Conservation (phyloP, 768 basidiomycete species). For the Peribolospora baueri region DNA sequence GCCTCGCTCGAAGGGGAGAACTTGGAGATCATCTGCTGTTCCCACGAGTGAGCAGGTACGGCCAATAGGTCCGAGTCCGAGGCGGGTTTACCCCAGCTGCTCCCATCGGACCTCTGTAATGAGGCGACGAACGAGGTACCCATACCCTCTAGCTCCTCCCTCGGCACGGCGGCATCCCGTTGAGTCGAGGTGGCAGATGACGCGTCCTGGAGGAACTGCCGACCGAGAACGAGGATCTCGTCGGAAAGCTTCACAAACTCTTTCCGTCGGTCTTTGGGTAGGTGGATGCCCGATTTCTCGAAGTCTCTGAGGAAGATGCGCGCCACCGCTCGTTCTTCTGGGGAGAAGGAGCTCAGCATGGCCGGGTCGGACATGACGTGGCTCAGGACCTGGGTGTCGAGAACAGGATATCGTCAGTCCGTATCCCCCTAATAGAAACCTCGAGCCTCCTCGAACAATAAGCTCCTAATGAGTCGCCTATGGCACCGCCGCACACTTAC, state of each 20-base stretch:
- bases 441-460: not conserved
- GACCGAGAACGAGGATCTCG: constrained; percentile 62
- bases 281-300: constrained; percentile 82
- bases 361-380: constrained; percentile 41
- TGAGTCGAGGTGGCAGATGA: constrained; percentile 9
- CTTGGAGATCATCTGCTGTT: no score
- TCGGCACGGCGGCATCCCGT: not conserved
- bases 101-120: no score
- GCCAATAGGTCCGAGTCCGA: no score
- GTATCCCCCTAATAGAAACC: not conserved
- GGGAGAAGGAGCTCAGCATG: constrained; percentile 38
- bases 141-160: no score
- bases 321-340: constrained; percentile 55
- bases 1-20: no score
- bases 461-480: constrained; percentile 6
- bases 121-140: no score
- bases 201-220: constrained; percentile 54
- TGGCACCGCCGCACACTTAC: constrained; percentile 27
- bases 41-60: no score
- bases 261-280: constrained; percentile 48
- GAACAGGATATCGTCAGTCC: not conserved
- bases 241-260: constrained; percentile 76
- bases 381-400: constrained; percentile 35
- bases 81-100: no score
- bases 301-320: constrained; percentile 91